Evolutionary conservation across 371 early-diverging fungal species (phyloP).

Genomic region (Mortierella sp.): DNA sequence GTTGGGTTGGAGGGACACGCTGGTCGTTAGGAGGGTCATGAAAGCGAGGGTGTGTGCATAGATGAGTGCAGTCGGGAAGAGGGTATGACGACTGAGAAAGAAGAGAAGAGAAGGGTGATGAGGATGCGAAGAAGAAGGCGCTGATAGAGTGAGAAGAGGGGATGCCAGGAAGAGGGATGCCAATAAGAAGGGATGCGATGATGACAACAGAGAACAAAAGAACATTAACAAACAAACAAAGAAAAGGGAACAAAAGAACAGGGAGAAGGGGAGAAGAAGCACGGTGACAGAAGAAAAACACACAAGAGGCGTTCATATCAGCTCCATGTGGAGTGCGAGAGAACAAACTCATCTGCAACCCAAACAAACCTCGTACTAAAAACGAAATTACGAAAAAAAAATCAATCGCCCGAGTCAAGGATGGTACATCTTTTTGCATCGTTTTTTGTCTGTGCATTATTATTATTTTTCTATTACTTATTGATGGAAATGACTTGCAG

Average conservation of each 20-base stretch:
- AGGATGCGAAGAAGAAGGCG: not conserved
- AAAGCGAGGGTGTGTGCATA: not conserved
- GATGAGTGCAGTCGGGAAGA: not conserved
- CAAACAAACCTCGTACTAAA: too few species aligned
- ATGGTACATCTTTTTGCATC: too few species aligned
- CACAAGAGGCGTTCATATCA: not conserved
- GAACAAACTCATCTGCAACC: too few species aligned
- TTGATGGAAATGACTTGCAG: too few species aligned
- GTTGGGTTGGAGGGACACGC: not conserved
- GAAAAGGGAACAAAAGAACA: too few species aligned
- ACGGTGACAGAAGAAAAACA: not conserved
- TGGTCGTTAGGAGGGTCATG: constrained; percentile 8
- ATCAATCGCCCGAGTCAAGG: too few species aligned
- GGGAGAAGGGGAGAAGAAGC: too few species aligned
- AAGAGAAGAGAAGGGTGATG: not conserved
- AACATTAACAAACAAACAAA: not conserved
- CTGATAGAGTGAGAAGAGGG: too few species aligned
- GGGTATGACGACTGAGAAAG: not conserved
- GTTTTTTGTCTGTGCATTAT: too few species aligned
- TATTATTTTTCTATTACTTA: too few species aligned
- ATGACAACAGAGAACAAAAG: not conserved
- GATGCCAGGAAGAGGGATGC: constrained; percentile 6
- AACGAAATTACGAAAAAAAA: too few species aligned
- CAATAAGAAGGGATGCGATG: not conserved
- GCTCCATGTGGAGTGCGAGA: too few species aligned